Conservation (phyloP, 352 stramenopile species). For the Phytophthora multivora region DNA sequence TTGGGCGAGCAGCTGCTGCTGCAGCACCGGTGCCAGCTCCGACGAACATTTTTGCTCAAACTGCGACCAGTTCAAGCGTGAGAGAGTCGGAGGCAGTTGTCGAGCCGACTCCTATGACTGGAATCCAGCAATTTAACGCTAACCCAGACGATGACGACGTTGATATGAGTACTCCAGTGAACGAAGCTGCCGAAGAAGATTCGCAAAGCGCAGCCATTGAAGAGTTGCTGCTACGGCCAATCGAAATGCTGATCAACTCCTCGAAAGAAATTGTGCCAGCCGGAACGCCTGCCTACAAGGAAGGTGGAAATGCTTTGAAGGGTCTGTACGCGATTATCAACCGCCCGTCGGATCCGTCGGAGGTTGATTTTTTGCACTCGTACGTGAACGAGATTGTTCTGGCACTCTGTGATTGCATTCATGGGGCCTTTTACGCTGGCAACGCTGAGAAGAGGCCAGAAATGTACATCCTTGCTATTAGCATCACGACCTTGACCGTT, state of each 20-base stretch:
- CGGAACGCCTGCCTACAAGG: slow-evolving; percentile 52
- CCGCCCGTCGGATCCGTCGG: slow-evolving; percentile 53
- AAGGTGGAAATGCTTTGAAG: slow-evolving; percentile 81
- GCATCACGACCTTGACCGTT: slow-evolving; percentile 68
- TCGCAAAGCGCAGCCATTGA: slow-evolving; percentile 39
- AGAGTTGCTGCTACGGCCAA: slow-evolving; percentile 62
- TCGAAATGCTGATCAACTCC: slow-evolving; percentile 70
- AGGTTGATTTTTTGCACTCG: slow-evolving; percentile 71
- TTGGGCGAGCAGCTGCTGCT: slow-evolving; percentile 25
- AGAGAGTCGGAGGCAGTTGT: slow-evolving; percentile 3
- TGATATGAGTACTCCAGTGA: slow-evolving; percentile 48
- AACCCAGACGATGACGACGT: slow-evolving; percentile 52
- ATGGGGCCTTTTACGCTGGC: slow-evolving; percentile 66
- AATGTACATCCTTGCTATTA: slow-evolving; percentile 76
- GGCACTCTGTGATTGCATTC: slow-evolving; percentile 74
- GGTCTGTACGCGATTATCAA: slow-evolving; percentile 80
- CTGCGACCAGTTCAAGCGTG: not conserved
- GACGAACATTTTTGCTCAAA: slow-evolving; percentile 4
- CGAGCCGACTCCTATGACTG: slow-evolving; percentile 33
- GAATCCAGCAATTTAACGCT: slow-evolving; percentile 39
- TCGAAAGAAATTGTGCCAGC: slow-evolving; percentile 67
- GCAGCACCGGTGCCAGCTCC: not conserved
- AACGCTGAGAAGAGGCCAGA: slow-evolving; percentile 68
- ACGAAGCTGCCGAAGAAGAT: slow-evolving; percentile 20
- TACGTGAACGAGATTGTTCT: slow-evolving; percentile 84